Base-by-base conservation (phyloP, 1,284 basidiomycete species). In the Pholiota adiposa region DNA sequence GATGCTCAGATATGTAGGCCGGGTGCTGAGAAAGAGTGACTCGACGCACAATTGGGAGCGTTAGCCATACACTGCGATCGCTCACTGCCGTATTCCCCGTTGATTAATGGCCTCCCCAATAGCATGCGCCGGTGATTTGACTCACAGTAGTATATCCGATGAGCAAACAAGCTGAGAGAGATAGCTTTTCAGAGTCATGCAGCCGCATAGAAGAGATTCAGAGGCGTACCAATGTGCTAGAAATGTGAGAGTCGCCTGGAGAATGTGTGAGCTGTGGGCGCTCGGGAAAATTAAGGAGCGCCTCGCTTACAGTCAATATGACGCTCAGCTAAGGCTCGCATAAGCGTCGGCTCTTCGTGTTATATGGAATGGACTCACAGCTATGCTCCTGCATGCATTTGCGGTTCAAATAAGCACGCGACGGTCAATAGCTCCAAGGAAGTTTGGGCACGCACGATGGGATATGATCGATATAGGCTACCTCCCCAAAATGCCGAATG, bases 211-310 rank as follows among this genome's bases (percentile, higher is more conserved):
- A 7, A 25, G 19, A 34, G 19, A 8, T 23, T 31, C 14, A 21
- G 18, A 21, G 18, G 41, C 66, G 38, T 40, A 73, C 70, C 66
- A 72, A 46, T 74, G 72, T 8, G 74, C 72, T 34, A 73, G 54
- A 57, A 71, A 69, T 2, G 72, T 73, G 41, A 72, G 63, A 41
- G 70, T 63, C 21, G 68, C 65, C 65, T 65, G 40, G 33, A 29
- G 48, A 23, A 27, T 16, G 19, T 12, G 29, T 46, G n/a, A 52
- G 43, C 25, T 19, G 16, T 29, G 18, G 23, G 19, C 19, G 16
- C 16, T 49, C 16, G 18, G 21, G 18, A 23, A 23, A 18, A 4
- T 29, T 56, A 36, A 5, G 29, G 41, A 27, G 36, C 34, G 31
- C 49, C 29, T 5, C 11, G 59, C 61, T 60, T 29, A 69, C 68